These are phyloP conservation scores for Ceratobasidium sp. DNA, from an alignment of 1,284 basidiomycete species.

Conservation along the genomic window DNA sequence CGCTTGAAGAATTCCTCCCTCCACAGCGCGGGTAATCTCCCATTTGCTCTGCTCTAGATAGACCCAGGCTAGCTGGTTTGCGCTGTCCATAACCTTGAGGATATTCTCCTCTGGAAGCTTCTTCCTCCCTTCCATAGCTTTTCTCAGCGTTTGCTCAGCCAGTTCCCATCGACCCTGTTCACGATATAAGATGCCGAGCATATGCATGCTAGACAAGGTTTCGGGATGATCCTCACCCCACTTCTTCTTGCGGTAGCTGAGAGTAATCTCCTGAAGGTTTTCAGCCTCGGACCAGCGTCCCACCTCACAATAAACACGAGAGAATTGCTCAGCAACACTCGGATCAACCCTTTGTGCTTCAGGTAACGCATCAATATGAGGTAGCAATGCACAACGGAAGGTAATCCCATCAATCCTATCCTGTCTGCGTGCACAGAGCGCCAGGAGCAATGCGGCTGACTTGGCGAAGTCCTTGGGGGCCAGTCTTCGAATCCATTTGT, in stretches of 20 bases:
- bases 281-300: conserved; percentile 1
- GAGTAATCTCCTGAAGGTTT: not conserved
- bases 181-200: not conserved
- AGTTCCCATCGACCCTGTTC: not conserved
- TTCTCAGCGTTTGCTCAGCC: not conserved
- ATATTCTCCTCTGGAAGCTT: not conserved
- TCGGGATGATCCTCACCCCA: conserved; percentile 5
- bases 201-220: not conserved
- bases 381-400: not conserved
- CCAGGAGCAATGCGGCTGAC: not conserved
- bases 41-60: conserved; percentile 5
- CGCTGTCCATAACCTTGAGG: not conserved
- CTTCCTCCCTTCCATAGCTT: not conserved
- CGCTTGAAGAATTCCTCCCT: not conserved
- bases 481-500: conserved; percentile 4
- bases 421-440: not conserved
- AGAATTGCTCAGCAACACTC: not conserved
- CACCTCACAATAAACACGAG: not conserved
- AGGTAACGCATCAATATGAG: conserved; percentile 5
- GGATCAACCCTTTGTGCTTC: not conserved
- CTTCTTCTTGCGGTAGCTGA: not conserved
- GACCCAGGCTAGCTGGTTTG: not conserved
- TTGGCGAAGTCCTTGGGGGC: not conserved
- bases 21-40: not conserved
- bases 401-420: not conserved